Evolutionary conservation across 306 rosid species (phyloP).

Genomic region (Fragaria nilgerrensis): DNA sequence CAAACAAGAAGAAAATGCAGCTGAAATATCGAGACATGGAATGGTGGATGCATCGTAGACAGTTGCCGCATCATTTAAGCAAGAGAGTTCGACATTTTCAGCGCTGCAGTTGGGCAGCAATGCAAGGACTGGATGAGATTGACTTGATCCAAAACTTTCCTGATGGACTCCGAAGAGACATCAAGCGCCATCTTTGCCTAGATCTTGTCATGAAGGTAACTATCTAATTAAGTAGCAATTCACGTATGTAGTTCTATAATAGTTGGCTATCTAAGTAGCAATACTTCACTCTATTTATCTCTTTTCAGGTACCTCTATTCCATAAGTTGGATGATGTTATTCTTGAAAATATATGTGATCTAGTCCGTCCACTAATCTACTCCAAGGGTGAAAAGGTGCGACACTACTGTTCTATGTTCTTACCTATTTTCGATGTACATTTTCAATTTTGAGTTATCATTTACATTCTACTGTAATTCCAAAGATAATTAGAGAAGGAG

Average conservation of each 20-base stretch:
- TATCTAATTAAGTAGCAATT: not conserved
- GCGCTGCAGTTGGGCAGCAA: conserved; percentile 29
- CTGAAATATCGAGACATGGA: conserved; percentile 32
- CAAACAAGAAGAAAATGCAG: conserved; percentile 35
- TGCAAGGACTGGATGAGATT: conserved; percentile 34
- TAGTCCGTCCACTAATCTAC: conserved; percentile 27
- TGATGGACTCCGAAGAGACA: conserved; percentile 38
- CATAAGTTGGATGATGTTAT: conserved; percentile 36
- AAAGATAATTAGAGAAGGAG: conserved; percentile 45
- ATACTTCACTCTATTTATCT: not conserved
- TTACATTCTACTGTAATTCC: not conserved
- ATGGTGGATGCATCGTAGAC: conserved; percentile 46
- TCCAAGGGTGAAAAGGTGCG: conserved; percentile 41
- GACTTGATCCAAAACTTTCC: conserved; percentile 35
- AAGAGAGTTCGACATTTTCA: conserved; percentile 32
- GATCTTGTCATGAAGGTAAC: conserved; percentile 41
- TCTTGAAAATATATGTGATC: conserved; percentile 40
- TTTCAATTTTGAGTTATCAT: not conserved
- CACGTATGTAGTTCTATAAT: not conserved
- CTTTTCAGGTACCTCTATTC: conserved; percentile 37
- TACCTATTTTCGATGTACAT: not conserved
- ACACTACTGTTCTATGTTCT: not conserved
- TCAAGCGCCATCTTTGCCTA: conserved; percentile 41
- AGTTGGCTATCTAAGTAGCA: not conserved
- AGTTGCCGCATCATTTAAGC: conserved; percentile 35